These are phyloP conservation scores for Capsicum baccatum DNA, from an alignment of 257 asterid species.

Conservation along the genomic window DNA sequence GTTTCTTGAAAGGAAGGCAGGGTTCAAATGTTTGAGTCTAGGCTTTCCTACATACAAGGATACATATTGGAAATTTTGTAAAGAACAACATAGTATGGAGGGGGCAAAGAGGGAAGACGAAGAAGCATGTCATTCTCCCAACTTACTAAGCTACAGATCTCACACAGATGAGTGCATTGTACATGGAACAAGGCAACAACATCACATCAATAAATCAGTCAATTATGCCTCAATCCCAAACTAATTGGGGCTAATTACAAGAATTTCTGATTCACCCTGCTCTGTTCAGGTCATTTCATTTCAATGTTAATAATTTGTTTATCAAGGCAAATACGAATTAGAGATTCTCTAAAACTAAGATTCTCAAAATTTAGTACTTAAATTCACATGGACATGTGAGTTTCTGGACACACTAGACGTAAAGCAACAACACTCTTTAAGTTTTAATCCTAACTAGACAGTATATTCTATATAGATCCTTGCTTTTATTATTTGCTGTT, in stretches of 20 bases:
- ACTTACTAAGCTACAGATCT: not conserved
- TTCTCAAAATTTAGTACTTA: too few relatives aligned
- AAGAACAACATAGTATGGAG: not conserved
- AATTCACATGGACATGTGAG: not conserved
- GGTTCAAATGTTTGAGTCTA: not conserved
- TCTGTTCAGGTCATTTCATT: not conserved
- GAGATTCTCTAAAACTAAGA: too few relatives aligned
- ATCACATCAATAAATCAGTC: conserved; percentile 3
- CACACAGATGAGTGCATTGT: not conserved
- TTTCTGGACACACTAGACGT: not conserved
- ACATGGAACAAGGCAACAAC: not conserved
- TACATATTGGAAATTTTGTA: conserved; percentile 4
- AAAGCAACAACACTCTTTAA: not conserved
- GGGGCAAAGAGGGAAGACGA: not conserved
- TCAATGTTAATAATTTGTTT: not conserved
- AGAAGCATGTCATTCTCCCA: not conserved
- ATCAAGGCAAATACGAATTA: not conserved
- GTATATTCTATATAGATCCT: not conserved
- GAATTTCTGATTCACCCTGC: too few relatives aligned
- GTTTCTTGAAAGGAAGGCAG: not conserved
- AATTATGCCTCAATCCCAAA: not conserved
- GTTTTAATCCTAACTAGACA: not conserved
- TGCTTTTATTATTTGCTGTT: not conserved
- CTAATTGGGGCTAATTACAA: too few relatives aligned
- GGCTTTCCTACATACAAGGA: not conserved